Evolutionary conservation across 441 rosid genomes (phyloP), one percentile per base, ranked within the genome.

Genomic region (Jatropha multifida): DNA sequence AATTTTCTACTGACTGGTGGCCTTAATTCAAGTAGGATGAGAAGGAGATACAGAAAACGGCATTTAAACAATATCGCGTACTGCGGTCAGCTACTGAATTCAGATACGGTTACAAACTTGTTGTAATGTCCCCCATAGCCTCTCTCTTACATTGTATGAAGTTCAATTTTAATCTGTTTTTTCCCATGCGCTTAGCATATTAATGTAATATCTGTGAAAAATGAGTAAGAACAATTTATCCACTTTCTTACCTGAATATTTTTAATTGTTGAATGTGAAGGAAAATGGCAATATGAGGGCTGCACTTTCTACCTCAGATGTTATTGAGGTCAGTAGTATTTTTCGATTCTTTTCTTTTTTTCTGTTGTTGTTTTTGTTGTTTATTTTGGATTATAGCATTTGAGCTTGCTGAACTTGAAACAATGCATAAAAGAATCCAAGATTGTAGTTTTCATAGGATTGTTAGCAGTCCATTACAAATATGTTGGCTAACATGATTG

Each of bases 91-190:
- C 97, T 27, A 83, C 88, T 1, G 92, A 92, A 65, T 94, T 94
- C 87, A 89, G 92, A 90, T 94, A 91, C 76, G 99, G 99, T 79
- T 93, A 94, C 92, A 94, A 91, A 84, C 92, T 92, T 77, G 94
- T 94, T 76, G 97, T 94, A 94, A 90, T 81, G 83, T 71, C 77
- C 74, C 46, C 26, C 17, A 12, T 69, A 62, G 51, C 77, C 65
- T 65, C 54, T 61, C 15, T 23, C 58, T n/a, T 51, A 1, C 14
- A 15, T 40, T 61, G 12, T 63, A 41, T 59, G 26, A 26, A 51
- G 15, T 68, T 18, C 37, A 27, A 54, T 32, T 46, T 73, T 38
- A 37, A 13, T 27, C 40, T 20, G 37, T 9, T 44, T 15, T 72
- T 73, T 64, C 56, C 44, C 9, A 38, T 63, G 26, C 58, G 20